A percentile compares a stretch with the other conserved stretches of the same genome.
Conservation (phyloP, 2,329 filamentous ascomycete species). For the Alternaria ethzedia region DNA sequence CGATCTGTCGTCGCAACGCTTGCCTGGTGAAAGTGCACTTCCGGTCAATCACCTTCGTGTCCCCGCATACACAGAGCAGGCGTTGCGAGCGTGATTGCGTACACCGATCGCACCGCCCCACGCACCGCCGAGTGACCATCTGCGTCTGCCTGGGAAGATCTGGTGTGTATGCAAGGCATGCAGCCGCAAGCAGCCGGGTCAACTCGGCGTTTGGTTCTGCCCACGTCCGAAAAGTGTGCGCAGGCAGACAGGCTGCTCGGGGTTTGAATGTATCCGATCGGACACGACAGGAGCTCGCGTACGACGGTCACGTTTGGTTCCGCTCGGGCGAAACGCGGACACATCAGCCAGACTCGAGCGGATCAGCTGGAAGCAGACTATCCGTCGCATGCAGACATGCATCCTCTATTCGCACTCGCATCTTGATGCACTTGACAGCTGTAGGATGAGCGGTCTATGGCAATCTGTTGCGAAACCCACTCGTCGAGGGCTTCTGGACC, state of each 20-base stretch:
- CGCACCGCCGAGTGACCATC: slow-evolving; percentile 8
- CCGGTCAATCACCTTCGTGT: slow-evolving; percentile 19
- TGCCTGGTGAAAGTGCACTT: slow-evolving; percentile 17
- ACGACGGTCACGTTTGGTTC: slow-evolving; percentile 14
- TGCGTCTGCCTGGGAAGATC: slow-evolving; percentile 13
- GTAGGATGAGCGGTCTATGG: slow-evolving; percentile 5
- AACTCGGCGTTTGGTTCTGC: slow-evolving; percentile 6
- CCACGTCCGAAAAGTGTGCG: slow-evolving; percentile 1
- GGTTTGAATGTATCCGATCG: slow-evolving; percentile 11
- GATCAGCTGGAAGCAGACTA: slow-evolving; percentile 13
- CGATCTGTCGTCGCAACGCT: slow-evolving; percentile 20
- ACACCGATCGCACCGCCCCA: slow-evolving; percentile 4
- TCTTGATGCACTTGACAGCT: neutral
- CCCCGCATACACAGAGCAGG: slow-evolving; percentile 12
- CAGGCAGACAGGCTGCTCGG: slow-evolving; percentile 7
- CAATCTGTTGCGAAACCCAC: neutral
- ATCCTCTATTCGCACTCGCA: neutral
- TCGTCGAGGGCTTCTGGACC: slow-evolving; percentile 8
- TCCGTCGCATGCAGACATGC: slow-evolving; percentile 5
- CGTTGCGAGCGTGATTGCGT: slow-evolving; percentile 6
- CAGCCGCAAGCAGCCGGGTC: slow-evolving; percentile 9
- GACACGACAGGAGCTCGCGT: slow-evolving; percentile 2
- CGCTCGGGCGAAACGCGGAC: slow-evolving; percentile 33
- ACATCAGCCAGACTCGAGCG: slow-evolving; percentile 8
- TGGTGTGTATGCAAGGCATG: slow-evolving; percentile 1